A percentile compares a stretch with the other conserved stretches of the same genome.
These are phyloP conservation scores for Lolium rigidum DNA, from an alignment of 176 grass and related monocot species.

Conservation along the genomic window DNA sequence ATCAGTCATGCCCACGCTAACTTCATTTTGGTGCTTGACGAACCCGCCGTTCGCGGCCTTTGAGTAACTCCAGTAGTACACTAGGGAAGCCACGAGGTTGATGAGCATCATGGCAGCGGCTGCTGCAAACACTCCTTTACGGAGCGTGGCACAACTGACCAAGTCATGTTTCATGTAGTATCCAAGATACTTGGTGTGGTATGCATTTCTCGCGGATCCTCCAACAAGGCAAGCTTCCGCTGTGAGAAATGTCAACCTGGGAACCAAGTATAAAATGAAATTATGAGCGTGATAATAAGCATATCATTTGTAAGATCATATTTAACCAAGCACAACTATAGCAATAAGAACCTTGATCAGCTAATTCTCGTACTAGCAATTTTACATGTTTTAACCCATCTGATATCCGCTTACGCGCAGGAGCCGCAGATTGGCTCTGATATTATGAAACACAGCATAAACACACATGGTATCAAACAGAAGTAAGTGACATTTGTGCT, in stretches of 20 bases:
- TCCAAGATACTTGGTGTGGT: conserved; percentile 94
- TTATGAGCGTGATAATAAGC: background rate
- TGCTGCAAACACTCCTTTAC: conserved; percentile 89
- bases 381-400: background rate
- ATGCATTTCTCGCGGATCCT: conserved; percentile 87
- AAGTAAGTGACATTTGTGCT: background rate
- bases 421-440: background rate
- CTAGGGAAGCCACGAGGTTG: conserved; percentile 60
- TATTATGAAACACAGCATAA: background rate
- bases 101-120: conserved; percentile 73
- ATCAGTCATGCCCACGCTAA: conserved; percentile 81
- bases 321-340: background rate
- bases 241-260: conserved; percentile 75
- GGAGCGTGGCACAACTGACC: conserved; percentile 60
- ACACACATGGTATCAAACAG: background rate
- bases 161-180: conserved; percentile 75
- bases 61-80: conserved; percentile 88
- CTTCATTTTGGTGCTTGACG: conserved; percentile 87
- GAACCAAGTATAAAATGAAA: conserved; percentile 7
- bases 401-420: background rate
- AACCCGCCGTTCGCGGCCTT: conserved; percentile 66
- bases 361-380: background rate
- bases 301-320: background rate
- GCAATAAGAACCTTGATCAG: background rate
- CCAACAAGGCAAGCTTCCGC: conserved; percentile 88